Conservation (phyloP, 805 yeast genomes). For the Spathaspora hagerdaliae region DNA sequence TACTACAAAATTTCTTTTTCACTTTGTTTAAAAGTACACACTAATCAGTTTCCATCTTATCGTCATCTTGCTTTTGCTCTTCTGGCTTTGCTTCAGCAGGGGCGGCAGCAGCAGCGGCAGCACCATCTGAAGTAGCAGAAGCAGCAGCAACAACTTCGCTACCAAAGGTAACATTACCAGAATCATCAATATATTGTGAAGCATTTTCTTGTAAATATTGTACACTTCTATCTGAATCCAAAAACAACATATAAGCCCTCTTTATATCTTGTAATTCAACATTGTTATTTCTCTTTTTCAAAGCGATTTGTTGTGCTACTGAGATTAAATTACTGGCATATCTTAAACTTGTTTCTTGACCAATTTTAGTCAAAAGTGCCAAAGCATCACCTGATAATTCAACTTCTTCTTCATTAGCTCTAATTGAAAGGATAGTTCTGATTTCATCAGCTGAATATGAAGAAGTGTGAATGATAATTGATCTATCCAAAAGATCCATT, state of each 20-base stretch:
- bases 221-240: conserved; percentile 88
- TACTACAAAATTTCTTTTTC: too few relatives aligned
- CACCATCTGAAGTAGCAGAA: too few relatives aligned
- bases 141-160: conserved; percentile 4
- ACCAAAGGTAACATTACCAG: conserved; percentile 65
- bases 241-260: conserved; percentile 79
- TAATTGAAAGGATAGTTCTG: conserved; percentile 76
- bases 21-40: too few relatives aligned
- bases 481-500: conserved; percentile 86
- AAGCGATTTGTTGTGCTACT: conserved; percentile 82
- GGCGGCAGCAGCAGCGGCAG: not conserved
- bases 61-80: conserved; percentile 9
- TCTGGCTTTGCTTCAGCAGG: not conserved
- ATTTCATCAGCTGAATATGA: conserved; percentile 80
- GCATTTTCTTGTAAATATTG: conserved; percentile 72
- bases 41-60: conserved; percentile 37
- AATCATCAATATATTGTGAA: conserved; percentile 70
- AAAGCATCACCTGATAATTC: conserved; percentile 79
- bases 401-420: conserved; percentile 93
- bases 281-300: conserved; percentile 65
- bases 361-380: conserved; percentile 83
- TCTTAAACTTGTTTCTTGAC: conserved; percentile 84
- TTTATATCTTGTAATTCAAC: conserved; percentile 83
- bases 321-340: conserved; percentile 89
- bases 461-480: conserved; percentile 85